Conservation (phyloP, 805 yeast species). For the Vanderwaltozyma tropicalis region DNA sequence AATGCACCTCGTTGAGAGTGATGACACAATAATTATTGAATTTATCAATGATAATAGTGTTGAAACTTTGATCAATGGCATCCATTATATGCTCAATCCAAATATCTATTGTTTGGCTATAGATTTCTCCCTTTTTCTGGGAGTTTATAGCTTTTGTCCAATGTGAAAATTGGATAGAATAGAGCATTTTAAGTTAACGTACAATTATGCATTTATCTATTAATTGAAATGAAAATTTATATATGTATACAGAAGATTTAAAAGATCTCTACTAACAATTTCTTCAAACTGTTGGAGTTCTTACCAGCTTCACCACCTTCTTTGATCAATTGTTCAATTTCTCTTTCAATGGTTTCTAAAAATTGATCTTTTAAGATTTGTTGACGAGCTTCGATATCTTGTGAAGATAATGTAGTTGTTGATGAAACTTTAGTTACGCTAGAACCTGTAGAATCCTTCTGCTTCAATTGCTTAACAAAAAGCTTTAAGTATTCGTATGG, state of each 20-base stretch:
- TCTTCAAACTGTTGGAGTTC: slow-evolving; percentile 29
- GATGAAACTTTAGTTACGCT: background rate
- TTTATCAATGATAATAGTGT: too few relatives aligned
- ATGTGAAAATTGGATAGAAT: too few relatives aligned
- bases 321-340: slow-evolving; percentile 41
- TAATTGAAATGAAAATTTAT: background rate
- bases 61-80: too few relatives aligned
- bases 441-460: slow-evolving; percentile 13
- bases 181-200: too few relatives aligned
- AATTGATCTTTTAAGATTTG: slow-evolving; percentile 43
- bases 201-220: background rate
- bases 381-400: slow-evolving; percentile 18
- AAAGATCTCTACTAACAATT: slow-evolving; percentile 6
- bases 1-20: too few relatives aligned
- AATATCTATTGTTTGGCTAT: too few relatives aligned
- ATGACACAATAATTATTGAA: too few relatives aligned
- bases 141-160: too few relatives aligned
- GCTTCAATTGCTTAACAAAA: slow-evolving; percentile 35
- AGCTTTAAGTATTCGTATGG: slow-evolving; percentile 58
- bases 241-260: background rate
- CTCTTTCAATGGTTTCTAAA: slow-evolving; percentile 36
- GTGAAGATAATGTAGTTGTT: slow-evolving; percentile 10
- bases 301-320: slow-evolving; percentile 71
- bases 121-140: too few relatives aligned
- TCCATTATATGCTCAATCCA: too few relatives aligned